Evolutionary conservation across 2,329 filamentous ascomycete species (phyloP), one percentile per base, ranked within the genome.

Genomic region (Ophiocordyceps camponoti-leonardi): DNA sequence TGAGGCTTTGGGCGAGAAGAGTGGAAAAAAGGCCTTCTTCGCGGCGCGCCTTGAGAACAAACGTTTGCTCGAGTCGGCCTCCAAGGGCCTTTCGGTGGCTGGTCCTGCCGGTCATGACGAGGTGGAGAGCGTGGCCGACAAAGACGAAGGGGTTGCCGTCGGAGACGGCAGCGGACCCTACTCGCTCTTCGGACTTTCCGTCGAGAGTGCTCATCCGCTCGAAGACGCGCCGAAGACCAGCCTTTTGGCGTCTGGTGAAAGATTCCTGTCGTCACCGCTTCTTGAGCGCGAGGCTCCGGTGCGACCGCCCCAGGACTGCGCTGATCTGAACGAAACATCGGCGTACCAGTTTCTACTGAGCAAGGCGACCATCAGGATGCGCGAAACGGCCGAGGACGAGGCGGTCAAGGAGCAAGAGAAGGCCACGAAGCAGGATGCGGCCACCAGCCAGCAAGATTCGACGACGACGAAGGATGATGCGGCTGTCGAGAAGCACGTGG

Each of bases 311-410:
- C n/a, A n/a, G 13, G 31, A 35, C 13, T 13, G 11, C n/a, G 43
- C 47, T 8, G 41, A 41, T 8, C 43, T 57, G 3, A 53, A 60
- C 22, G 59, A 60, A 13, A 51, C 54, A 6, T 61, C 60, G 6
- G 58, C 60, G 3, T 60, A 55, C 39, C 49, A 54, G 33, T 59
- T 53, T 28, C 52, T 59, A 40, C 28, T 54, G 37, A 59, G 54
- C 44, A 61, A 61, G 46, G 53, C n/a, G 31, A 13, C 13, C 5
- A n/a, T n/a, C 13, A 16, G n/a, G 11, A 35, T 6, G 12, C 31
- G 8, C 23, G 23, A 26, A 26, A 8, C 5, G 8, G 23, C 23
- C 23, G 8, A 26, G 23, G 8, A 26, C 23, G 23, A 26, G 23
- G 8, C 23, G 23, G 23, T 8, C 23, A 8, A 4, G 23, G 8